Evolutionary conservation across 306 rosid species (phyloP).

Genomic region (Quercus ilex): DNA sequence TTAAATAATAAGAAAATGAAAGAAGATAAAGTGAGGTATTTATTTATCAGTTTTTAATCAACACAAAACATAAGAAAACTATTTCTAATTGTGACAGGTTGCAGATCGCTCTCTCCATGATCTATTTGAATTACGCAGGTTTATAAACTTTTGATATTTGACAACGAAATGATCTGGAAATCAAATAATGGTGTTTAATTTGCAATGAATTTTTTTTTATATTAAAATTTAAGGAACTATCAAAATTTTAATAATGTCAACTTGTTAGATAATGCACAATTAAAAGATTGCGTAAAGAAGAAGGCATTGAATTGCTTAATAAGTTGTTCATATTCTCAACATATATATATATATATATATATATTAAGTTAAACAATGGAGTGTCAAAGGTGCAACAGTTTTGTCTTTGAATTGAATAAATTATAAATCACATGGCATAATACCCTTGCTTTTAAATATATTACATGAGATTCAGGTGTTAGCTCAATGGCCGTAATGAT

Average conservation of each 20-base stretch:
- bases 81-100: background rate
- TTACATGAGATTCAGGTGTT: no score
- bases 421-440: no score
- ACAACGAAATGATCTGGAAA: no score
- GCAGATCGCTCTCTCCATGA: background rate
- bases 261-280: no score
- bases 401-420: background rate
- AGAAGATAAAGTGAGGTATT: background rate
- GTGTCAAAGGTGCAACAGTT: background rate
- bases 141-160: no score
- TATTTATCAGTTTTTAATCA: background rate
- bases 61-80: background rate
- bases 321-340: background rate
- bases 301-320: background rate
- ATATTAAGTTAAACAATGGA: background rate
- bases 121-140: background rate
- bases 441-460: no score
- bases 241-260: no score
- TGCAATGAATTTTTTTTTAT: no score
- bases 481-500: no score
- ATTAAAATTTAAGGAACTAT: no score
- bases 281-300: background rate
- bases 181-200: no score
- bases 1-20: background rate
- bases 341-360: background rate